Evolutionary conservation across 148 eudicot species (phyloP), one percentile per base, ranked within the genome.

Genomic region (Dianthus caryophyllus): DNA sequence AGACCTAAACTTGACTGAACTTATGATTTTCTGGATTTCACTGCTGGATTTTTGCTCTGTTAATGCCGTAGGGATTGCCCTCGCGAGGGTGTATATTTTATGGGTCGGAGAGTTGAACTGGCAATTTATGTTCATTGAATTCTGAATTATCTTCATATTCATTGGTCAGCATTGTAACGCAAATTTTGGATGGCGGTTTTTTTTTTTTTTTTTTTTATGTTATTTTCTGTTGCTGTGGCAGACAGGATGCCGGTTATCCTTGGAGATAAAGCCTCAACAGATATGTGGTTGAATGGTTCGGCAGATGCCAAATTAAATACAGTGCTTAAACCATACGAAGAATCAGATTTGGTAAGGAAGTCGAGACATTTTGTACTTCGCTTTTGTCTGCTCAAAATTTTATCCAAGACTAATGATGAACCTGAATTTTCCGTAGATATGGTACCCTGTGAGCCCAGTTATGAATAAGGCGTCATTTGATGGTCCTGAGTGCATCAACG

Each of bases 401-500:
- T 46, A 49, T 48, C 20, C 62, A 62, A 6, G 6, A 56, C 39
- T 60, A 11, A 44, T 20, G 39, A 62, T 15, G 36, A 75, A 44
- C 49, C 59, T 44, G 22, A 57, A 27, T 52, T 18, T 48, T 39
- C 72, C 69, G 9, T 77, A 95, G 99, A 83, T 57, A n/a, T 95
- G 99, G 97, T 84, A 88, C 58, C 93, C 99, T 1, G 99, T 95
- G 71, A 81, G 94, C 36, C 65, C 88, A 56, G 96, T 85, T 48
- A 87, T 95, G 83, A 92, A 92, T 39, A 95, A 90, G 67, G 79
- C 88, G 67, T 81, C 97, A 48, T 90, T 85, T 71, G 91, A 90
- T 71, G 88, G 93, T 61, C 96, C 99, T 43, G 99, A 95, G 68
- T 95, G 99, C 84, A 80, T 90, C 74, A 85, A 79, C 67, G 97